phyloP scores from a whole-genome alignment of 257 asterid species.

The Fraxinus americana region DNA sequence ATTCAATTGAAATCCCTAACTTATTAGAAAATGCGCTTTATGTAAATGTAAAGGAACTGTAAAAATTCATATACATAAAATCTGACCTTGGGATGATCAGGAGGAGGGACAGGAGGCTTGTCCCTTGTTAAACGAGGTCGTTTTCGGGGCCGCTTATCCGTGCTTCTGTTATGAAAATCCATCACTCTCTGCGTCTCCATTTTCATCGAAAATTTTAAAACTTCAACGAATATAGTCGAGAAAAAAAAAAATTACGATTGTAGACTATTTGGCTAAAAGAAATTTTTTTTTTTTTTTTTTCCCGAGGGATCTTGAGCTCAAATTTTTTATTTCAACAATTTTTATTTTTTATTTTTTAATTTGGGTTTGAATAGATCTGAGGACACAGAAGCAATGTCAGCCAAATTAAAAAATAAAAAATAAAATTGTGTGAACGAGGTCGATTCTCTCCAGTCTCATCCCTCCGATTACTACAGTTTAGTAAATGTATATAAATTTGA shows the following conservation, averaged over 20 bases:
- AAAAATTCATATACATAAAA: conserved; percentile 9
- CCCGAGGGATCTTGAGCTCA: not conserved
- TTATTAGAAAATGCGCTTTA: not conserved
- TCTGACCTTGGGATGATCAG: conserved; percentile 55
- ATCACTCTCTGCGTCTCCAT: conserved; percentile 73
- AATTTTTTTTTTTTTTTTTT: not conserved
- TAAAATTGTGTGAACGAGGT: no score
- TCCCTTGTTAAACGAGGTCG: conserved; percentile 86
- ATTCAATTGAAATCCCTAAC: not conserved
- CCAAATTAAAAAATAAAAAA: no score
- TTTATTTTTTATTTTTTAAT: not conserved
- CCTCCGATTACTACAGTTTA: no score
- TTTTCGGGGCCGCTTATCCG: conserved; percentile 75
- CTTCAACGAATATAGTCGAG: not conserved
- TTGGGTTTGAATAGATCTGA: not conserved
- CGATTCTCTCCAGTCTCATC: no score
- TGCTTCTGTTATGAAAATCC: conserved; percentile 60
- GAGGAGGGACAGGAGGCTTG: conserved; percentile 50
- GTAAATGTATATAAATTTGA: no score
- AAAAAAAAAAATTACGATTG: not conserved
- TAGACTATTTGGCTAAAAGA: not conserved
- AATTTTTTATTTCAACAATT: not conserved
- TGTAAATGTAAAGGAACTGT: not conserved
- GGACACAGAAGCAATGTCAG: not conserved
- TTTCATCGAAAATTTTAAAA: conserved; percentile 11